Base-by-base conservation (phyloP, 768 basidiomycete species). In the Tylopilus plumbeoviolaceoides region DNA sequence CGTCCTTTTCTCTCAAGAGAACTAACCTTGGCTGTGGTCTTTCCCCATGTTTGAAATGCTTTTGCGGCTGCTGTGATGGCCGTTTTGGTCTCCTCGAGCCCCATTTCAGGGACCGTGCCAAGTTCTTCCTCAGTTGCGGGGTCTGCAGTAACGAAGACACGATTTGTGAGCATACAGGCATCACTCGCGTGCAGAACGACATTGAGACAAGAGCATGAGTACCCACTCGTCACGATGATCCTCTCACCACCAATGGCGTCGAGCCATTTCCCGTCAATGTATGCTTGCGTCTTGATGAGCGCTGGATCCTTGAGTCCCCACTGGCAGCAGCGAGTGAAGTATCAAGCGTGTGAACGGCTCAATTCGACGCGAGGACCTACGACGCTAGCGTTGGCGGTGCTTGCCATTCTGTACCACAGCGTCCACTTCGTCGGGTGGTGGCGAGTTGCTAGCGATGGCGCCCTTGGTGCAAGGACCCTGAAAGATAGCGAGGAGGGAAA, bases 81-180 rank as follows among this genome's bases (percentile, higher is more conserved):
- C 57, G 83, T 75, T 60, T 84, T 84, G 10, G 91, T 89, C 70
- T 98, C 93, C 25, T 77, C 77, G 41, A 90, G 65, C 10, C 87
- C 89, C 87, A 97, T 90, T 65, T 98, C 95, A 4, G 94, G 91
- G 25, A 95, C 78, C 1, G 81, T 84, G 14, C 94, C 95, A 42
- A 98, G 80, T 53, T 82, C 81, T 58, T 94, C 82, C 39, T 80
- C 80, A 5, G 87, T 95, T 7, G 93, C 91, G 28, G 95, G 95
- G 74, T 98, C 95, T 95, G 53, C 12, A 40, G 11, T 2, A 28
- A 40, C 21, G 40, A 21, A 52, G 7, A 23, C 20, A 30, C 15
- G 40, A 44, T 6, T 44, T 9, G 45, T 55, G n/a, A 44, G 33
- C 18, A 50, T 36, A 14, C 10, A 17, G 28, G 31, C 12, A 23